Base-by-base conservation (phyloP, 2,329 filamentous ascomycete genomes). In the Sarocladium kiliense region DNA sequence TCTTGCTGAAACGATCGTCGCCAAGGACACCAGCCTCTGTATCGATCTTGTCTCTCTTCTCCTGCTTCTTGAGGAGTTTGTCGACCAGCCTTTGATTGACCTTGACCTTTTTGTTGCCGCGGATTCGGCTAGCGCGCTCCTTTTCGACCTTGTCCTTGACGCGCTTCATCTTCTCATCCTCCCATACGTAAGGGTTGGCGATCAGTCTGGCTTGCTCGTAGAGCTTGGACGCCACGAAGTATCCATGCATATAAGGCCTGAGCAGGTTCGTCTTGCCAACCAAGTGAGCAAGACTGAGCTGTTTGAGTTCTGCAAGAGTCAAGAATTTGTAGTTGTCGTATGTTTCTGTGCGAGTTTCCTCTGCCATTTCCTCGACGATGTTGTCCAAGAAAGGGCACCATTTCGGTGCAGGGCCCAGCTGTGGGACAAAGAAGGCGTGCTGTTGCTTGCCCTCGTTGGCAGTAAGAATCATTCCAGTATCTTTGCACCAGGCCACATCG, bases 271-370 rank as follows among this genome's bases (percentile, higher is more conserved):
- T 96, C 63, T 91, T 92, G 61, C 93, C 93, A 56, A 99, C 81
- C 49, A 99, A 78, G 68, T 97, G 93, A 54, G 89, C 87, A 65
- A 99, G 72, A 68, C 90, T 95, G 61, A 99, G 81, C 34, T 87
- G 84, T 63, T 89, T 88, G 54, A 99, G 79, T 69, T 99, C 92
- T 42, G 89, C 85, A 58, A 91, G 71, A 2, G 93, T 96, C 66
- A 99, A 78, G 82, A 99, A 99, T 74, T 97, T 99, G 83, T 93
- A 97, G 73, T 99, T 97, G 73, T 99, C 94, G 76, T 99, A 99
- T 10, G 94, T 90, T 63, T 94, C 87, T 27, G 87, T 87, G 57
- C 77, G 80, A 27, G 80, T 77, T 66, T 87, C 84, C 67, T 97
- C 93, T 9, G 93, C 93, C 91, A 99, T 97, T 72, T 99, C 95